Base-by-base conservation (phyloP, 805 yeast species). In the Barnettozyma sucrosica region DNA sequence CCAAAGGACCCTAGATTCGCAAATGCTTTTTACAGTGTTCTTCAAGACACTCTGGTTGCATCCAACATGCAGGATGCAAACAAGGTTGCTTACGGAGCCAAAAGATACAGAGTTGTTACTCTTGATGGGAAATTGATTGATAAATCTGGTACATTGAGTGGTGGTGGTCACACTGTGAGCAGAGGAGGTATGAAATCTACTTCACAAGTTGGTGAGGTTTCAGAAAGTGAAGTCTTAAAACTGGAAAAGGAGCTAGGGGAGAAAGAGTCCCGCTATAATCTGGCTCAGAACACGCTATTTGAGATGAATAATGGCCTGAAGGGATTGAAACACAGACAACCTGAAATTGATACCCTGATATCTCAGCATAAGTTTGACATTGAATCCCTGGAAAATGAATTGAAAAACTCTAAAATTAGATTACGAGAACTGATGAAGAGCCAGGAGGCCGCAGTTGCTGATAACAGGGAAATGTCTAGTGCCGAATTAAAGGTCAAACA, bases 81-180 rank as follows among this genome's bases (percentile, higher is more conserved):
- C 53, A 68, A 75, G 36, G 93, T 92, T 26, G 98, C 99, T 0
- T 92, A 84, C 68, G 93, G 95, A 1, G 70, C 73, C 16, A 80
- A 72, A 55, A 72, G 98, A 57, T 86, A 79, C 75, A 77, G 95
- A 56, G 98, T 92, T 21, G 98, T 95, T 0, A 89, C 98, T 0
- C 64, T 89, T 8, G 95, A 87, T 63, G 99, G 99, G 21, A 85
- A 89, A 56, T 70, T 93, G 20, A 92, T 93, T 48, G 97, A 90
- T 58, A 80, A 83, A 14, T 85, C 96, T 2, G 99, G 99, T 65
- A 87, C 97, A 1, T 82, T 95, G 83, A 81, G 95, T 41, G 99
- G 99, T 57, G 99, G 99, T 67, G 99, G 98, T 45, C 76, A 74
- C 46, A 70, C 76, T 36, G 76, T 74, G 8, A 74, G 77, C 16